Evolutionary conservation across 108 stramenopile species (phyloP).

Genomic region (Stephanodiscus triporus): DNA sequence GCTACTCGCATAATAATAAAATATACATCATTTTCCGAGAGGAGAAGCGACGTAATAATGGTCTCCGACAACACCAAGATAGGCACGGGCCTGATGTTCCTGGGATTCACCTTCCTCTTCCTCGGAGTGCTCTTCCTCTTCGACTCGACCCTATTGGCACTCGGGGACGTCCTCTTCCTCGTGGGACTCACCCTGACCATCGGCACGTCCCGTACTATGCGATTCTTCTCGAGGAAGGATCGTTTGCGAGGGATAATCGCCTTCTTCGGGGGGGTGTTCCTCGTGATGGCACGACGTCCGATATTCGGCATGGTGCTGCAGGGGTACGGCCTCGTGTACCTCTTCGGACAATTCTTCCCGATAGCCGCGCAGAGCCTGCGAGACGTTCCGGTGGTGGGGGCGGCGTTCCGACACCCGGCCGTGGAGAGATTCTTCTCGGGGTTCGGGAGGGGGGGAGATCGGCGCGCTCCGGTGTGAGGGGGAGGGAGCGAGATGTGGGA

Average conservation of each 20-base stretch:
- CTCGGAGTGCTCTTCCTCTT: constrained; percentile 88
- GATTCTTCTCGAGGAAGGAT: constrained; percentile 87
- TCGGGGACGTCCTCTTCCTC: constrained; percentile 88
- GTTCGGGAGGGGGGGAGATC: constrained; percentile 41
- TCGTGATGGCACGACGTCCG: constrained; percentile 88
- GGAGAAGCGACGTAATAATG: constrained; percentile 43
- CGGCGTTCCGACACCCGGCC: constrained; percentile 63
- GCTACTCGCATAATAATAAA: no score
- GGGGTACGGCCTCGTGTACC: constrained; percentile 84
- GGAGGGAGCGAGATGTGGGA: neutral
- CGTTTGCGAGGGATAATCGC: constrained; percentile 82
- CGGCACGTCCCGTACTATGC: constrained; percentile 74
- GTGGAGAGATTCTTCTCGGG: constrained; percentile 80
- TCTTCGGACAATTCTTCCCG: constrained; percentile 94
- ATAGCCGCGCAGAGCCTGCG: constrained; percentile 85
- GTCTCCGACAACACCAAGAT: constrained; percentile 92
- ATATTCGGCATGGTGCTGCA: constrained; percentile 86
- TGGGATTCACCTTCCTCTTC: constrained; percentile 84
- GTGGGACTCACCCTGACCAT: constrained; percentile 87
- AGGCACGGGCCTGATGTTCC: constrained; percentile 81
- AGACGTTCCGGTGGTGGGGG: constrained; percentile 83
- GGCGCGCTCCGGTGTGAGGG: constrained; percentile 46
- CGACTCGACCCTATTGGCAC: constrained; percentile 85
- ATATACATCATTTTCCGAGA: no score
- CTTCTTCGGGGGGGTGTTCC: constrained; percentile 85